These are phyloP conservation scores for Aureobasidium sp. DNA, from an alignment of 2,329 filamentous ascomycete genomes.

Conservation along the genomic window DNA sequence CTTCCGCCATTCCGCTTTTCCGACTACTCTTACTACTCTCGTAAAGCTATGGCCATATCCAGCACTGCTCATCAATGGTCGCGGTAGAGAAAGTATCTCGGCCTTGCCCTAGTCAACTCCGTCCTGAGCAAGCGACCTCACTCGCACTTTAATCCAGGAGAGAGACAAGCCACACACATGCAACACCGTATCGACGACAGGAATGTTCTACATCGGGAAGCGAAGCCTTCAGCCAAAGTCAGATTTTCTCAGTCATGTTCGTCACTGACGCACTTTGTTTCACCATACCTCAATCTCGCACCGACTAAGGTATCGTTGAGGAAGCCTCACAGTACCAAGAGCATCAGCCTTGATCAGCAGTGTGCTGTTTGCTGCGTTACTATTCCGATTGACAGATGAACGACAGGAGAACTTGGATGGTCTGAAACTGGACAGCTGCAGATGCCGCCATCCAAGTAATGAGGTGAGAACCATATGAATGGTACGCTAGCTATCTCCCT, in stretches of 20 bases:
- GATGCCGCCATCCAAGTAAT: not conserved
- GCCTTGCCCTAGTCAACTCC: not conserved
- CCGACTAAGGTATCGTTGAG: not conserved
- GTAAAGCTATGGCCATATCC: not conserved
- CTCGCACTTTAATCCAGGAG: not conserved
- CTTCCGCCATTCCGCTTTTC: not conserved
- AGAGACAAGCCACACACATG: not conserved
- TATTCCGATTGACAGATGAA: not conserved
- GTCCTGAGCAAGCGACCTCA: not conserved
- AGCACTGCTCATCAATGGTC: not conserved
- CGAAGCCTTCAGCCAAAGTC: not conserved
- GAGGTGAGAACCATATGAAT: not conserved
- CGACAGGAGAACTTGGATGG: not conserved
- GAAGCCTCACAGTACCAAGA: not conserved
- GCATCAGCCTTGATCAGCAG: not conserved
- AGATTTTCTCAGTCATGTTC: not conserved
- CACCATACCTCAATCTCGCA: not conserved
- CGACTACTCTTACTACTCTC: not conserved
- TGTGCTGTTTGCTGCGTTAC: not conserved
- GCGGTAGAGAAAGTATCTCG: not conserved
- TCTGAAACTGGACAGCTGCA: not conserved
- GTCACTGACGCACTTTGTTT: not conserved
- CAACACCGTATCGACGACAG: not conserved
- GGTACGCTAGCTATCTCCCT: not conserved
- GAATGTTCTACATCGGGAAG: not conserved